phyloP scores from a whole-genome alignment of 176 grass and related monocot genomes.

The barley (Hordeum vulgare) region MorexV3_pseudomolecules_assembly NC_058521.1:576003976-576004475 shows the following conservation, averaged over 20 bases:
- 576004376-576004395: conserved; percentile 26
- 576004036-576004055: conserved; percentile 71
- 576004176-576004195: conserved; percentile 18
- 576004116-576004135: neutral
- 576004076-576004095: conserved; percentile 44
- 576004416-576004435: neutral
- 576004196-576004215: conserved; percentile 12
- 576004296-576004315: neutral
- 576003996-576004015: conserved; percentile 80
- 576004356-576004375: neutral
- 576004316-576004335: conserved; percentile 18
- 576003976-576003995: conserved; percentile 81
- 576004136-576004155: conserved; percentile 29
- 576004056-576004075: conserved; percentile 53
- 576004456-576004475: neutral
- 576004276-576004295: conserved; percentile 16
- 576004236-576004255: conserved; percentile 54
- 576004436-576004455: neutral
- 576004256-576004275: neutral
- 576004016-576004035: conserved; percentile 69
- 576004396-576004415: neutral
- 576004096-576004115: neutral
- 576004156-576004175: conserved; percentile 54
- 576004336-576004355: neutral
- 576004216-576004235: conserved; percentile 90